Evolutionary conservation across 805 yeast genomes (phyloP), one percentile per base, ranked within the genome.

Genomic region (Yarrowia sp.): DNA sequence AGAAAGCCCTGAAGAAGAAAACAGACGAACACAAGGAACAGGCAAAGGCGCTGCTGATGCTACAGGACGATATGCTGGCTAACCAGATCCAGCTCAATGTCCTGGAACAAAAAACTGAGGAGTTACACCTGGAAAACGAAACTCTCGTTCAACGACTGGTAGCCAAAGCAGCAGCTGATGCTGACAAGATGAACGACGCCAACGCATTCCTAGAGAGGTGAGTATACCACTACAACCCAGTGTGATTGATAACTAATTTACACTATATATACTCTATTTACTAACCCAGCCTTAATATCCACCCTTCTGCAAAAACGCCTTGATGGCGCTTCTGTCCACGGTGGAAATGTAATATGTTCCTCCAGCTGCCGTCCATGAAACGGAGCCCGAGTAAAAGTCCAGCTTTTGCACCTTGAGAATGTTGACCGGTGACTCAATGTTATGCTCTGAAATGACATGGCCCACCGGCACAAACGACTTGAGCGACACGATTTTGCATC

Each of bases 281-380:
- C 51, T 58, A 36, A 58, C 64, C 35, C 51, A 58, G 50, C 51
- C 39, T 58, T 18, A 43, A 58, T 36, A 22, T 18, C 41, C 35
- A 35, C 50, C 51, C 43, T 44, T 31, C 43, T 9, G 8, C 51
- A 44, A 33, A 33, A 43, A 58, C 32, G 64, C 51, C 64, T 58
- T 58, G 42, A 58, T 58, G 43, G 50, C 64, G 10, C 64, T 58
- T 38, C 78, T 68, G 65, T 81, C 78, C 4, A 90, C 89, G 9
- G 91, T 86, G 14, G 95, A 84, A 8, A 92, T 84, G 74, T 83
- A 92, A 74, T 89, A 92, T 9, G 84, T 85, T 64, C 91, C 91
- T 55, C 89, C 90, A 6, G 87, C 86, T 67, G 78, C 80, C 0
- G 97, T 91, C 98, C 98, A 92, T 53, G 96, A 88, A 8, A 92